Percentiles rank a stretch among this genome's conserved stretches.
These are phyloP conservation scores for Barnettozyma vustinii DNA, from an alignment of 805 yeast genomes.

Conservation along the genomic window DNA sequence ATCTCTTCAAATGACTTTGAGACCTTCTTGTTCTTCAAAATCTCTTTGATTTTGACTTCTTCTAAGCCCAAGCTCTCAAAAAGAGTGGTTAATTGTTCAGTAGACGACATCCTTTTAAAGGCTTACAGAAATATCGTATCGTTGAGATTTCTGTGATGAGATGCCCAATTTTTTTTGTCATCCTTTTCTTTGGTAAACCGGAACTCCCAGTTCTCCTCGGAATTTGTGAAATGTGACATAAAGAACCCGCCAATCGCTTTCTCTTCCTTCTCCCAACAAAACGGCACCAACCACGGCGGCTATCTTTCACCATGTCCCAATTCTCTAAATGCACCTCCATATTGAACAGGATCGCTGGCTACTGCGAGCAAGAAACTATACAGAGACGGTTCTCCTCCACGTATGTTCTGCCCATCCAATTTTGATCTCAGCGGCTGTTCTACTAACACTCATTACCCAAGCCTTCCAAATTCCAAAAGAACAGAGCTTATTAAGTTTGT, in stretches of 20 bases:
- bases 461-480: background rate
- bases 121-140: background rate
- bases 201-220: background rate
- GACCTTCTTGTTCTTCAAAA: slow-evolving; percentile 81
- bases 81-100: slow-evolving; percentile 31
- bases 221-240: no score
- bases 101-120: slow-evolving; percentile 15
- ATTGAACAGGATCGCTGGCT: background rate
- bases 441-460: background rate
- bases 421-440: slow-evolving; percentile 1
- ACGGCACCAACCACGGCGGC: background rate
- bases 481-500: slow-evolving; percentile 4
- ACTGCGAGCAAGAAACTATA: background rate
- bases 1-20: slow-evolving; percentile 61
- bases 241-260: background rate
- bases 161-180: background rate
- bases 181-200: background rate
- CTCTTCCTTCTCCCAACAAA: background rate
- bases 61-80: slow-evolving; percentile 54
- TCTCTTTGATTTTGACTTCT: slow-evolving; percentile 72
- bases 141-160: slow-evolving; percentile 1
- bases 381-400: background rate
- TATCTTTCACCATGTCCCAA: background rate
- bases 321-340: background rate
- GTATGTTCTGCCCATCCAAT: background rate